phyloP scores from a whole-genome alignment of 352 stramenopile species.

The Pythium sp. region DNA sequence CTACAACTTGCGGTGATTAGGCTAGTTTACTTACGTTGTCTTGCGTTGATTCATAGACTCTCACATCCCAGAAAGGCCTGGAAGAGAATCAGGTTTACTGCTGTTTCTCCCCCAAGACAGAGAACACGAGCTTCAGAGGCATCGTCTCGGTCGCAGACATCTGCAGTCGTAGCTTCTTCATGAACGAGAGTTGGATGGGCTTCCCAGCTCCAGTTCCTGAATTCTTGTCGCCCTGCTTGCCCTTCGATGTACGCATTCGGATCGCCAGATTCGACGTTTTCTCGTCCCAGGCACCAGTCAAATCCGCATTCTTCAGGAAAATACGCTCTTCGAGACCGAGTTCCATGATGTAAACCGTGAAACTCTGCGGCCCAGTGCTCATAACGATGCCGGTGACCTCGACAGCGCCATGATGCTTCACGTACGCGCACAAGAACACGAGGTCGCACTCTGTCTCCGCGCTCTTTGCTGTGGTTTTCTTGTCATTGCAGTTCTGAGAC shows the following conservation, averaged over 20 bases:
- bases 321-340: conserved; percentile 72
- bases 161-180: conserved; percentile 56
- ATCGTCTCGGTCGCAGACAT: conserved; percentile 72
- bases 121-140: conserved; percentile 57
- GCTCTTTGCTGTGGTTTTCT: conserved; percentile 82
- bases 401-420: conserved; percentile 58
- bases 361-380: conserved; percentile 68
- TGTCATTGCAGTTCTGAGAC: conserved; percentile 81
- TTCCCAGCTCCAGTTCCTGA: conserved; percentile 12
- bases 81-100: background rate
- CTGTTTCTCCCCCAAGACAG: conserved; percentile 33
- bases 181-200: conserved; percentile 46
- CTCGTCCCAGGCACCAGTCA: conserved; percentile 48
- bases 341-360: conserved; percentile 74
- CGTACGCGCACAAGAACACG: conserved; percentile 77
- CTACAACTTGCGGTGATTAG: too few species aligned
- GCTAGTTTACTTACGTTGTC: background rate
- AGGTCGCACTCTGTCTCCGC: conserved; percentile 78
- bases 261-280: conserved; percentile 51
- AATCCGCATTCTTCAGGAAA: conserved; percentile 42
- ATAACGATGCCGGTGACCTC: conserved; percentile 72
- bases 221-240: conserved; percentile 9
- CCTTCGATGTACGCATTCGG: background rate
- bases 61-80: too few species aligned
- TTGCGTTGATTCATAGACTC: too few species aligned